Conservation (phyloP, 176 grass and related monocot genomes). For the Echinochloa phyllopogon region DNA sequence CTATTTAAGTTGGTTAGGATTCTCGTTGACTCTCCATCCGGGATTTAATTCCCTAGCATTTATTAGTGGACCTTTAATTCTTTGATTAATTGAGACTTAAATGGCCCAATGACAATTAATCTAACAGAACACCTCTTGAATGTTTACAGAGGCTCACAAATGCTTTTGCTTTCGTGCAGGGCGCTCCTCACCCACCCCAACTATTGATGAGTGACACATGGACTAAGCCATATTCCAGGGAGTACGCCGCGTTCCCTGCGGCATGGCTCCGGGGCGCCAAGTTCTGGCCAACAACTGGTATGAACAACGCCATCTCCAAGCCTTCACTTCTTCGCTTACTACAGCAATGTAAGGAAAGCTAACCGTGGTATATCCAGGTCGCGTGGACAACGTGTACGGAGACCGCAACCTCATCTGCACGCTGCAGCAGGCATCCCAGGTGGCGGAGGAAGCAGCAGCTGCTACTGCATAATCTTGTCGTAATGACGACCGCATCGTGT, state of each 20-base stretch:
- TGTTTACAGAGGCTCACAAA: conserved; percentile 24
- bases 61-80: no score
- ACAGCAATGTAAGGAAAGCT: not conserved
- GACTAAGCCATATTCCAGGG: conserved; percentile 95
- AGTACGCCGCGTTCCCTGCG: conserved; percentile 92
- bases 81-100: no score
- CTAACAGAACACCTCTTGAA: conserved; percentile 6
- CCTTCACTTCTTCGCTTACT: not conserved
- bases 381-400: conserved; percentile 97
- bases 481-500: conserved; percentile 33
- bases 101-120: no score
- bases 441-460: conserved; percentile 87
- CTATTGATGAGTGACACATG: conserved; percentile 90
- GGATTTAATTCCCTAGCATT: no score
- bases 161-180: conserved; percentile 49
- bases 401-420: conserved; percentile 97
- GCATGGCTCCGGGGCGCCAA: conserved; percentile 91
- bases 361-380: conserved; percentile 45
- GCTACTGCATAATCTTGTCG: conserved; percentile 71
- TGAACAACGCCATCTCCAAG: not conserved
- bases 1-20: no score
- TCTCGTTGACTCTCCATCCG: no score
- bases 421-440: conserved; percentile 78
- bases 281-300: conserved; percentile 98
- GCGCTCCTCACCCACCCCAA: conserved; percentile 90